Percentiles rank a stretch among this genome's conserved stretches.
phyloP scores from a whole-genome alignment of 768 basidiomycete species.

The Psilocybe cubensis region DNA sequence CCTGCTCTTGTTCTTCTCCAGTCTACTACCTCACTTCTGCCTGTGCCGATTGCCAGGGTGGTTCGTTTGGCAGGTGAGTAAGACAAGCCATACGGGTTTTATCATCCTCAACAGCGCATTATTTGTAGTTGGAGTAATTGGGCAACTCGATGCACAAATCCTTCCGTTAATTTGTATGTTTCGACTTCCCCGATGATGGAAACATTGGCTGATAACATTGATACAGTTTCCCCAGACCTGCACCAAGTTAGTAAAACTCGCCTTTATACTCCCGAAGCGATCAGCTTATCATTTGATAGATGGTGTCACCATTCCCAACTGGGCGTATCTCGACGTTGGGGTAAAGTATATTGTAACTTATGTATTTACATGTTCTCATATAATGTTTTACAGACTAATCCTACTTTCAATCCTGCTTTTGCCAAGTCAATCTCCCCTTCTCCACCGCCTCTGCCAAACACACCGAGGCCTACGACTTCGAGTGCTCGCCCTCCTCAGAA shows the following conservation, averaged over 20 bases:
- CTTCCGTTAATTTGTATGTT: neutral
- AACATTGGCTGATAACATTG: neutral
- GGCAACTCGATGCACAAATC: conserved; percentile 4
- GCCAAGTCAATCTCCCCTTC: neutral
- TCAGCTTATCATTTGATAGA: neutral
- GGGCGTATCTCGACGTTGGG: conserved; percentile 8
- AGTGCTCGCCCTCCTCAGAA: neutral
- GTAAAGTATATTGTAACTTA: neutral
- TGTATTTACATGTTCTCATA: neutral
- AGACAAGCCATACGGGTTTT: neutral
- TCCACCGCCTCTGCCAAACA: neutral
- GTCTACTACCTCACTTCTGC: conserved; percentile 37
- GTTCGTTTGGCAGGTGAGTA: conserved; percentile 7
- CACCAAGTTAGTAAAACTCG: neutral
- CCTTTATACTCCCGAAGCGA: neutral
- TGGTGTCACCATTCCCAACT: conserved; percentile 4
- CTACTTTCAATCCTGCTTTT: conserved; percentile 2
- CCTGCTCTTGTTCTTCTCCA: conserved; percentile 34
- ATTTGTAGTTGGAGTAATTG: conserved; percentile 9
- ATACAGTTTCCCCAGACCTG: neutral
- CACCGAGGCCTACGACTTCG: neutral
- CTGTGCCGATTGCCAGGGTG: conserved; percentile 34
- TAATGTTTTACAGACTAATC: neutral
- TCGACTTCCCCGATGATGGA: neutral
- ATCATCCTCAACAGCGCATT: neutral